phyloP scores from a whole-genome alignment of 495 filamentous ascomycete species.

The Pseudevernia furfuracea region DNA sequence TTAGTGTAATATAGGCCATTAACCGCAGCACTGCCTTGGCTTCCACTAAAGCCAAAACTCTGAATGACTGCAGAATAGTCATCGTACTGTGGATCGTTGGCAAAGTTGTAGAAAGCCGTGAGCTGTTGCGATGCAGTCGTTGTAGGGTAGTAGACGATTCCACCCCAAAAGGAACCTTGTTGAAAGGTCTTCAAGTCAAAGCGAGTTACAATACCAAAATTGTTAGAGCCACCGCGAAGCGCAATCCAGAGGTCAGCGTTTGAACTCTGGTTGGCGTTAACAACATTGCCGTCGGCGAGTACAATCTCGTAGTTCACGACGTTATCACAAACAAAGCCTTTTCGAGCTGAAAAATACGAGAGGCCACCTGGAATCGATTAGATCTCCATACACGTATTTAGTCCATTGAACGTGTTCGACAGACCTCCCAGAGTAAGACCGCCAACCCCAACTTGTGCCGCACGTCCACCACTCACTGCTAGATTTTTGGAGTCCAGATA shows the following conservation, averaged over 20 bases:
- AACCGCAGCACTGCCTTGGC: neutral
- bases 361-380: slow-evolving; percentile 25
- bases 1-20: slow-evolving; percentile 25
- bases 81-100: neutral
- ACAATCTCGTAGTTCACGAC: slow-evolving; percentile 35
- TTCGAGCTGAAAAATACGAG: slow-evolving; percentile 25
- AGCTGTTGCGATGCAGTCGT: neutral
- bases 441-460: neutral
- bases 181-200: slow-evolving; percentile 45
- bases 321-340: slow-evolving; percentile 30
- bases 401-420: no score
- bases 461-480: no score
- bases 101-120: slow-evolving; percentile 8
- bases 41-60: neutral
- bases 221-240: slow-evolving; percentile 51
- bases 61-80: slow-evolving; percentile 6
- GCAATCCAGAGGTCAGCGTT: slow-evolving; percentile 43
- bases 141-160: neutral
- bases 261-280: slow-evolving; percentile 29
- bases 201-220: slow-evolving; percentile 56
- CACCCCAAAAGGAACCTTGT: slow-evolving; percentile 19
- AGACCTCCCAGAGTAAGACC: neutral
- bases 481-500: no score
- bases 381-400: no score
- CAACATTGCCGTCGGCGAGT: slow-evolving; percentile 31